phyloP scores from a whole-genome alignment of 2,329 filamentous ascomycete species.

The Dothideomycetes sp. region DNA sequence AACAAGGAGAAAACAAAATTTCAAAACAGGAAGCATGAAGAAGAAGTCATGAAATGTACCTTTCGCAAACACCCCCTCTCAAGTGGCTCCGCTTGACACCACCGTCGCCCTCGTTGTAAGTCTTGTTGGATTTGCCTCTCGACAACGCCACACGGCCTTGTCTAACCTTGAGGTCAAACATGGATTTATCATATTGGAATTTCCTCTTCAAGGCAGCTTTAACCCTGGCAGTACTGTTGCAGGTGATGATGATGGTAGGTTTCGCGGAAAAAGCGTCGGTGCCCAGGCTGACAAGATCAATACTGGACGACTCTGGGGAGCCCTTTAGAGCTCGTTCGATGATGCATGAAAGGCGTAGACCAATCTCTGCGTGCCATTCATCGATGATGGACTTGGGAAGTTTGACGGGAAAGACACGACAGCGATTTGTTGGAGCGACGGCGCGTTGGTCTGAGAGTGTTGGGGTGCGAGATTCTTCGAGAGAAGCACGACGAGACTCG shows the following conservation, averaged over 20 bases:
- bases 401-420: slow-evolving; percentile 28
- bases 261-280: slow-evolving; percentile 55
- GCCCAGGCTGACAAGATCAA: slow-evolving; percentile 66
- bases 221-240: slow-evolving; percentile 64
- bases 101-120: slow-evolving; percentile 4
- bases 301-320: slow-evolving; percentile 67
- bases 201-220: slow-evolving; percentile 62
- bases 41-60: slow-evolving; percentile 14
- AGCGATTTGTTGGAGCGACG: slow-evolving; percentile 6
- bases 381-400: slow-evolving; percentile 56
- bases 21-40: neutral
- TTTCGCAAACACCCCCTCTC: slow-evolving; percentile 13
- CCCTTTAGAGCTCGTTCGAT: slow-evolving; percentile 63
- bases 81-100: slow-evolving; percentile 23
- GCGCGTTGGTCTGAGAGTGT: neutral
- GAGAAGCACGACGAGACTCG: neutral
- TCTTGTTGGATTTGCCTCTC: slow-evolving; percentile 16
- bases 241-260: slow-evolving; percentile 69
- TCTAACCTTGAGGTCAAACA: slow-evolving; percentile 62
- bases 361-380: slow-evolving; percentile 61
- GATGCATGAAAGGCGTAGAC: slow-evolving; percentile 64
- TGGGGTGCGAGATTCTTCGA: neutral
- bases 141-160: slow-evolving; percentile 39
- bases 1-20: neutral
- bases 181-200: slow-evolving; percentile 56